A percentile compares a stretch with the other conserved stretches of the same genome.
Evolutionary conservation across 352 stramenopile genomes (phyloP).

Genomic region (Globisporangium spiculum): DNA sequence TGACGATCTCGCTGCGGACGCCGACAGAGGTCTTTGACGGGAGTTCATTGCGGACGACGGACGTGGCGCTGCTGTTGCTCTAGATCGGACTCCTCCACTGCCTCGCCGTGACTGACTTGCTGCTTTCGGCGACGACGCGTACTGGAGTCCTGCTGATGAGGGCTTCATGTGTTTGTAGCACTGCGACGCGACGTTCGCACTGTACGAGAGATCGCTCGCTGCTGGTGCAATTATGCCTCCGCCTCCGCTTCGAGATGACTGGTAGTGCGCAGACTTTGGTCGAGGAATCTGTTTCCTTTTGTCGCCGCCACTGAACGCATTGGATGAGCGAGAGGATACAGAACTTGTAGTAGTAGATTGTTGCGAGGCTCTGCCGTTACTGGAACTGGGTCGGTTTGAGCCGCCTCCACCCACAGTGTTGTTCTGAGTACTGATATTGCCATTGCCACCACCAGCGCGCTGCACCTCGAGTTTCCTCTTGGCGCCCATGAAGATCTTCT

Average conservation of each 20-base stretch:
- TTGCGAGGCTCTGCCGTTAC: background rate
- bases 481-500: conserved; percentile 67
- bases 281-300: conserved; percentile 13
- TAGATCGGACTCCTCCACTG: background rate
- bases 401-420: background rate
- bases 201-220: conserved; percentile 48
- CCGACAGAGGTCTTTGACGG: conserved; percentile 28
- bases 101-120: conserved; percentile 1
- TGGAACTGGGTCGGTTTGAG: background rate
- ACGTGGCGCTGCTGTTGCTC: background rate
- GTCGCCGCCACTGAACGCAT: conserved; percentile 5
- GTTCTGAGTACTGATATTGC: background rate
- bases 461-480: conserved; percentile 52
- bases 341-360: background rate
- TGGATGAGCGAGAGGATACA: background rate
- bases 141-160: conserved; percentile 36
- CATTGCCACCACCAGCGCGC: conserved; percentile 15
- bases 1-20: conserved; percentile 15
- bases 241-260: conserved; percentile 13
- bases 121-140: conserved; percentile 22
- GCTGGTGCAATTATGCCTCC: background rate
- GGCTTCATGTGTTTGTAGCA: conserved; percentile 60
- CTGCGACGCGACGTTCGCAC: conserved; percentile 51
- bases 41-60: conserved; percentile 3
- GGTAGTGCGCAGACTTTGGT: conserved; percentile 39